Evolutionary conservation across 192 early-diverging fungal genomes (phyloP), one percentile per base, ranked within the genome.

Genomic region (Endogone sp.): DNA sequence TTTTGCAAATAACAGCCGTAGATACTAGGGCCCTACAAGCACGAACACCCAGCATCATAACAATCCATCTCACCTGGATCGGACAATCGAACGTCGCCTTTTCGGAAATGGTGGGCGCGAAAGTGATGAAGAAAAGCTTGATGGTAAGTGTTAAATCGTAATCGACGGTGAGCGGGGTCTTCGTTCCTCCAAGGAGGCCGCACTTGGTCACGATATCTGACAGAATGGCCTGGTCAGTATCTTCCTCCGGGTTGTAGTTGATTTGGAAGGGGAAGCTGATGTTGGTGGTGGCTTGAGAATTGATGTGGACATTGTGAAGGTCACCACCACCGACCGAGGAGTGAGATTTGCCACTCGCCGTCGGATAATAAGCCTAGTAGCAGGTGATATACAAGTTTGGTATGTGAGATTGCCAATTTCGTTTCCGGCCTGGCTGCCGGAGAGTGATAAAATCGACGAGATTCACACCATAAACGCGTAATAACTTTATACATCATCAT

Each of bases 281-380:
- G 24, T 69, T 65, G 3, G 68, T 77, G 16, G 63, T 80, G n/a
- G 69, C 61, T 10, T 80, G 60, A 10, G 64, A 44, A 2, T 69
- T 66, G 57, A 86, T 80, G 4, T 70, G 56, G 10, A 81, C 72
- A 27, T 84, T 57, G n/a, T 64, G 67, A 28, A 82, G 9, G 10
- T 67, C 63, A 21, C 82, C 85, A 24, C 79, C 78, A 29, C 85
- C 85, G 27, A 86, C 77, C 20, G 78, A 65, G 9, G 69, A 65
- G 3, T 65, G 56, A 37, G 72, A 77, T 44, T 44, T 44, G 4
- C 13, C 4, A 44, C 13, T 13, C 13, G 37, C 37, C 4, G 67
- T 70, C 29, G 85, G 82, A 67, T 86, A 84, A 67, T 77, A 86
- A 27, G 79, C 82, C 85, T 86, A 81, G 37, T 44, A 20, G 37